phyloP scores from a whole-genome alignment of 768 basidiomycete species.

The Mrakia hoshinonis region DNA sequence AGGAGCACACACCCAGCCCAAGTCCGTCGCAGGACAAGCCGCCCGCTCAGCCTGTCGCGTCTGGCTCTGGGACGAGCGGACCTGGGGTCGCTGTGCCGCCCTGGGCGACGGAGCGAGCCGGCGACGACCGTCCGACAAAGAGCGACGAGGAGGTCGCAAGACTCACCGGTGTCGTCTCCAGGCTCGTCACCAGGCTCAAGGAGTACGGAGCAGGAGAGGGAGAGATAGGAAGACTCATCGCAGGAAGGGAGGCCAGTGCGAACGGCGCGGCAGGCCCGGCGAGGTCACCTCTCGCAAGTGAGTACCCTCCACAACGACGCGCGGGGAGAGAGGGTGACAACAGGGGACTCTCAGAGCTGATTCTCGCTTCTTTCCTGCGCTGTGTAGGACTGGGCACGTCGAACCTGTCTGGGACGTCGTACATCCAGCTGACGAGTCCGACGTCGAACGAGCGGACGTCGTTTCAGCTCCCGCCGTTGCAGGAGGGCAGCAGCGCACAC shows the following conservation, averaged over 20 bases:
- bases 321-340: neutral
- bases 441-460: neutral
- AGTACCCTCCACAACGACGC: neutral
- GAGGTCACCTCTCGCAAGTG: neutral
- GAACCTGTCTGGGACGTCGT: neutral
- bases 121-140: neutral
- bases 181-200: neutral
- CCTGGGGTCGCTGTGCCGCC: neutral
- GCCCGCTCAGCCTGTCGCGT: neutral
- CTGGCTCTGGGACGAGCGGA: neutral
- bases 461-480: neutral
- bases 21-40: too few relatives aligned
- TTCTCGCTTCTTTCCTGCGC: neutral
- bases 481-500: neutral
- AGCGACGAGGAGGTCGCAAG: constrained; percentile 1
- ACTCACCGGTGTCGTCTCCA: neutral
- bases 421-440: neutral
- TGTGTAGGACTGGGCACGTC: neutral
- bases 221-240: constrained; percentile 5
- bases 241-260: neutral
- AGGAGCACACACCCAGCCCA: too few relatives aligned
- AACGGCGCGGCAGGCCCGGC: neutral
- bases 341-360: neutral
- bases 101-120: neutral
- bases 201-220: constrained; percentile 8